Base-by-base conservation (phyloP, 139 green algal genomes). In the Zygnema cylindricum region DNA sequence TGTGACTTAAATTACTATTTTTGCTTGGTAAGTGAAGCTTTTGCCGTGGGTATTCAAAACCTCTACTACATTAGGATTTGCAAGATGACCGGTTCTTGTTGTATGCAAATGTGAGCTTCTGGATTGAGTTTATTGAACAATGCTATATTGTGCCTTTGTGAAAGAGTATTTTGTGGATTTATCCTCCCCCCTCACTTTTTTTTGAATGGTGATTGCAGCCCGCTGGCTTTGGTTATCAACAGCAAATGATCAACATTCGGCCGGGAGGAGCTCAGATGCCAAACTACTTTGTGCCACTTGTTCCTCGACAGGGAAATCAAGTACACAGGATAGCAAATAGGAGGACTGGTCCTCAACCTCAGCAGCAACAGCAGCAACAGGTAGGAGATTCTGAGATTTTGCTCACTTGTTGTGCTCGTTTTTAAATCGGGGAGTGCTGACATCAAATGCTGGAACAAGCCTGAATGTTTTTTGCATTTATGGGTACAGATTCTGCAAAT, bases 161-260 rank as follows among this genome's bases (percentile, higher is more conserved):
- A 73, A n/a, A n/a, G 30, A 73, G 30, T 73, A 73, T n/a, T n/a
- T 73, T n/a, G 30, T 73, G 30, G 30, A 82, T 81, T 82, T 25
- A 69, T 57, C n/a, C 32, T 81, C n/a, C 55, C 71, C 76, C 25
- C 76, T 82, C 55, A 25, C 32, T 55, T 25, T 82, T 82, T 82
- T n/a, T 82, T n/a, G 76, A 25, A 79, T 81, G 32, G 23, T 82
- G 39, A 54, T 69, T 86, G 39, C 91, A 76, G 2, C 77, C 81
- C 55, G 54, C 87, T 25, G 77, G 55, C 35, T 90, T 84, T 36
- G 90, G 86, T 55, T 93, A 90, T 87, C 90, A 90, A 78, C 81
- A 85, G 54, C 83, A 90, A 83, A 89, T 93, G 89, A 85, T 93
- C 57, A n/a, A 83, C 7, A 88, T 92, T 42, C 43, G 87, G 32